A percentile compares a stretch with the other conserved stretches of the same genome.
Conservation (phyloP, 345 rosid genomes). For the Heritiera fomes region DNA sequence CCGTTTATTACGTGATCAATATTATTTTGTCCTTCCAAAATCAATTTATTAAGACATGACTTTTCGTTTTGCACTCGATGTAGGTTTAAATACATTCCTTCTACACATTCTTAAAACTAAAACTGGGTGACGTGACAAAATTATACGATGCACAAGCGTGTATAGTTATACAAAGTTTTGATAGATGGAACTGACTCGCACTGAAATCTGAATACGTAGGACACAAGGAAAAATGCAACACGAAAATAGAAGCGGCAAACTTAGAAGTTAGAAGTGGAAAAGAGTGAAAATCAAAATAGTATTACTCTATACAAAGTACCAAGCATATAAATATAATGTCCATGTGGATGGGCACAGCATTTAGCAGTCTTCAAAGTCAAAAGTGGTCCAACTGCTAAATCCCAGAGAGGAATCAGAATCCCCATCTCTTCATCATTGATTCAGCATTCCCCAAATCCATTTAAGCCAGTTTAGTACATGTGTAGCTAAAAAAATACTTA, state of each 20-base stretch:
- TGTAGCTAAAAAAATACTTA: slow-evolving; percentile 1
- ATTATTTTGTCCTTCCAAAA: too few relatives aligned
- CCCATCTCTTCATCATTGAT: slow-evolving; percentile 46
- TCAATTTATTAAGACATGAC: too few relatives aligned
- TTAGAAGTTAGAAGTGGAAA: slow-evolving; percentile 2
- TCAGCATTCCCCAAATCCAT: slow-evolving; percentile 33
- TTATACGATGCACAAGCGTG: too few relatives aligned
- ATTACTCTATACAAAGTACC: too few relatives aligned
- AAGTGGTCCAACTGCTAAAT: slow-evolving; percentile 33
- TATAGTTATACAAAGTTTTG: not conserved
- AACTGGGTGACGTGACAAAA: too few relatives aligned
- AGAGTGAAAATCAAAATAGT: not conserved
- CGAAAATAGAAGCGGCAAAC: not conserved
- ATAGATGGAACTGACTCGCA: not conserved
- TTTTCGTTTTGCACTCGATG: too few relatives aligned
- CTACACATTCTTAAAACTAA: too few relatives aligned
- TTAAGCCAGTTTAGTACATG: slow-evolving; percentile 31
- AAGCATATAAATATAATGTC: not conserved
- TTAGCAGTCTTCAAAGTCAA: slow-evolving; percentile 6
- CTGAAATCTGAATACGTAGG: not conserved
- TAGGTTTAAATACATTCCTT: too few relatives aligned
- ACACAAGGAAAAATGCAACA: not conserved
- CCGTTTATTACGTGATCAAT: too few relatives aligned
- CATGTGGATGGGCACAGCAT: slow-evolving; percentile 16
- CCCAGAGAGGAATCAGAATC: slow-evolving; percentile 46